These are phyloP conservation scores for Calonectria fujianensis DNA, from an alignment of 2,329 filamentous ascomycete genomes.

Conservation along the genomic window DNA sequence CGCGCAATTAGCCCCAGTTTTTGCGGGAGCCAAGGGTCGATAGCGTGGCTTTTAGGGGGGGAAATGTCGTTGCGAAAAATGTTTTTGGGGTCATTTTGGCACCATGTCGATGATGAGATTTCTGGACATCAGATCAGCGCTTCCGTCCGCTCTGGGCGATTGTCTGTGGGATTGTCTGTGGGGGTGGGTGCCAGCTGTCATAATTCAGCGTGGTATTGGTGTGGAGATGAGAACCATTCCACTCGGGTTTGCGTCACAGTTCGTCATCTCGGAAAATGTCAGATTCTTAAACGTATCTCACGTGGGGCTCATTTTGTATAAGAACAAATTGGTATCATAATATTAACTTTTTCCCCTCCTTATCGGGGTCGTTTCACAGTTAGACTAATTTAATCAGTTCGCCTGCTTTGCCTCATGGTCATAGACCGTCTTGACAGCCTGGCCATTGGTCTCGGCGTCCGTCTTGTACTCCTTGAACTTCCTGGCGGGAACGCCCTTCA, in stretches of 20 bases:
- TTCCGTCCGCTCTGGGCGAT: not conserved
- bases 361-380: conserved; percentile 5
- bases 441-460: conserved; percentile 41
- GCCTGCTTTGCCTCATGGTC: conserved; percentile 42
- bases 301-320: conserved; percentile 7
- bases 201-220: not conserved
- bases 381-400: conserved; percentile 24
- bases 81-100: not conserved
- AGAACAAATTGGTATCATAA: conserved; percentile 38
- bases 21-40: conserved; percentile 12
- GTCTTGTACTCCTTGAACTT: conserved; percentile 43
- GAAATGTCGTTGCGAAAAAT: not conserved
- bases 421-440: conserved; percentile 45
- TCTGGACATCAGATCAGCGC: not conserved
- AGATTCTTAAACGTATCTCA: conserved; percentile 14
- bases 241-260: not conserved
- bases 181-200: not conserved
- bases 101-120: not conserved
- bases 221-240: conserved; percentile 10
- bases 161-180: not conserved
- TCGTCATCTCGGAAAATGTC: not conserved
- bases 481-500: conserved; percentile 38
- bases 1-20: conserved; percentile 16
- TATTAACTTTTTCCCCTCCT: conserved; percentile 22
- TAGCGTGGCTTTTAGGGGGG: conserved; percentile 2